Evolutionary conservation across 2,329 filamentous ascomycete species (phyloP).

Genomic region (Tympanopsis confertula): DNA sequence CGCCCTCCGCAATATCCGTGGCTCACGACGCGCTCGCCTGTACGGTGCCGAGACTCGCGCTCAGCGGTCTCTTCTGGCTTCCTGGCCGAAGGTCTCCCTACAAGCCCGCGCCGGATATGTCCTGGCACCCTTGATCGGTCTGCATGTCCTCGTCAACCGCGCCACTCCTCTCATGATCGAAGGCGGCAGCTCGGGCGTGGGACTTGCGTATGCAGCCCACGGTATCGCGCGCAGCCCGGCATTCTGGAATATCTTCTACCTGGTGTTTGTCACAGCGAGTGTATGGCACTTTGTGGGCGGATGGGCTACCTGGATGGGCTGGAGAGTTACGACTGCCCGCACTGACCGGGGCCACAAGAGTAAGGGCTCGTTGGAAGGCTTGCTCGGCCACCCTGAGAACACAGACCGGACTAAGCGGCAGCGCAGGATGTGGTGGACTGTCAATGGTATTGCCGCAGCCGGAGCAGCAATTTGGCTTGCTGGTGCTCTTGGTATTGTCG

Average conservation of each 20-base stretch:
- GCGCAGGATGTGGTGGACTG: background rate
- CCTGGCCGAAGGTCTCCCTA: background rate
- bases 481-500: background rate
- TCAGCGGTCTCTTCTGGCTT: background rate
- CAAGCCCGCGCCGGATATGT: background rate
- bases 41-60: background rate
- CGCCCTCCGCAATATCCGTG: background rate
- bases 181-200: background rate
- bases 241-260: background rate
- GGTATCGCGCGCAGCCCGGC: background rate
- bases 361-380: constrained; percentile 1
- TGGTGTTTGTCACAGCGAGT: background rate
- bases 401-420: background rate
- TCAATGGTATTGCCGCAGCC: background rate
- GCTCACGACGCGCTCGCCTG: background rate
- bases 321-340: background rate
- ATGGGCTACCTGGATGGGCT: background rate
- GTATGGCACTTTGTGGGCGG: background rate
- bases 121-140: background rate
- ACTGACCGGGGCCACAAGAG: background rate
- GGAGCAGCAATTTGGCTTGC: background rate
- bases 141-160: constrained; percentile 1
- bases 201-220: background rate
- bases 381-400: background rate
- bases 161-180: background rate